Conservation (phyloP, 768 basidiomycete species). For the Phlegmacium glaucopus region DNA sequence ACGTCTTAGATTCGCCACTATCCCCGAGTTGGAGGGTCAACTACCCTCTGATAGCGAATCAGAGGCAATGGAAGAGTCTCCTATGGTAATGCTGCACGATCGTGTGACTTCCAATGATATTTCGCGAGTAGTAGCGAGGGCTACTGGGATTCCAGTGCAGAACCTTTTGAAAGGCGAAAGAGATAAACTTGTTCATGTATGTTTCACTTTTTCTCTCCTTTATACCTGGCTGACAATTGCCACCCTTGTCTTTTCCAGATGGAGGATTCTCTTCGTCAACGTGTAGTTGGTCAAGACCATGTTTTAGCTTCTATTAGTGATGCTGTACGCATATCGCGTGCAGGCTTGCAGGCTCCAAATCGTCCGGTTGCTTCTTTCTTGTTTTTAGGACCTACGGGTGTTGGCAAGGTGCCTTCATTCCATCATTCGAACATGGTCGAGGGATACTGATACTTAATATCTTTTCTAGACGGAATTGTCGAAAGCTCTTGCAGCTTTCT, state of each 20-base stretch:
- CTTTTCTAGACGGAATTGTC: slow-evolving; percentile 73
- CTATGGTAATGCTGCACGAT: slow-evolving; percentile 73
- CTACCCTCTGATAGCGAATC: slow-evolving; percentile 56
- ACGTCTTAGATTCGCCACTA: slow-evolving; percentile 78
- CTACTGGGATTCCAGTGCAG: slow-evolving; percentile 89
- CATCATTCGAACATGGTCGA: no score
- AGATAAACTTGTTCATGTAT: slow-evolving; percentile 83
- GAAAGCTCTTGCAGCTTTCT: slow-evolving; percentile 83
- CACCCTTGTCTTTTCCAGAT: slow-evolving; percentile 71
- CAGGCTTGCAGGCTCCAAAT: slow-evolving; percentile 85
- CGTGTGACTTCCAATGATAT: slow-evolving; percentile 89
- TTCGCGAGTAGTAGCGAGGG: slow-evolving; percentile 80
- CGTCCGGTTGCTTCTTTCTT: slow-evolving; percentile 92
- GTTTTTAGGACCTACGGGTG: slow-evolving; percentile 86
- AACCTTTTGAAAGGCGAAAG: slow-evolving; percentile 86
- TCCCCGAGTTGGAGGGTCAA: slow-evolving; percentile 74
- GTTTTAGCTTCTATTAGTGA: slow-evolving; percentile 84
- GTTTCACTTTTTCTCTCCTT: slow-evolving; percentile 25
- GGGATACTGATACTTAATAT: no score
- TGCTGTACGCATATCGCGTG: slow-evolving; percentile 89
- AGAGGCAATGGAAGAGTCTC: slow-evolving; percentile 40
- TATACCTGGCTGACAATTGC: no score
- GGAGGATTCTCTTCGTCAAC: slow-evolving; percentile 71
- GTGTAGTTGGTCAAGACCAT: slow-evolving; percentile 90
- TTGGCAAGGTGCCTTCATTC: slow-evolving; percentile 58